Evolutionary conservation across 164 flowering plant genomes (phyloP), one percentile per base, ranked within the genome.

Genomic region (Liriodendron chinense): DNA sequence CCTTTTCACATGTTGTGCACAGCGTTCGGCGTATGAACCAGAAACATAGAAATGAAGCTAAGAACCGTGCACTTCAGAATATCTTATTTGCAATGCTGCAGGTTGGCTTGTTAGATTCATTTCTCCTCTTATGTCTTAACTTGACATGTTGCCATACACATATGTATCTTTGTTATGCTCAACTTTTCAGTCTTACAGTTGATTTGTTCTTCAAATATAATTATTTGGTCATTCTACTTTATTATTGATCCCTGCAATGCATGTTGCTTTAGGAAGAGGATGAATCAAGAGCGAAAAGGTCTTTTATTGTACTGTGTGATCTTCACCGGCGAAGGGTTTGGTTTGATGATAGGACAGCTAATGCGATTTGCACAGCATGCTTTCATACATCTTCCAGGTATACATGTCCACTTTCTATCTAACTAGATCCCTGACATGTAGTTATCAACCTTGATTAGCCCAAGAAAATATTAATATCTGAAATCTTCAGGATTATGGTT

Each of bases 321-420:
- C 94, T 96, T 76, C 98, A 94, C 66, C 80, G 91, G 65, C 88
- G 97, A 73, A 92, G 84, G 84, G 90, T 94, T 43, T 96, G 99
- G 99, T 90, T 89, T 83, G 98, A 94, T 85, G 98, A 90, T 23
- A 89, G 92, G 78, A 92, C 96, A 24, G 97, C 97, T 68, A 89
- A 91, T 86, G 97, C 97, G 4, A 90, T 96, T 24, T 94, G 96
- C 72, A 76, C 59, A 18, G 97, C 93, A 10, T 94, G 97, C 76
- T 89, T 94, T 73, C 98, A 96, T 80, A 43, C 86, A 22, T 91
- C 98, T 63, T 80, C 98, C 68, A 88, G 88, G 98, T 92, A 80
- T 47, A 25, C 28, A 26, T 62, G 53, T 24, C 63, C n/a, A 2
- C 24, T 34, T 26, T 63, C 4, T 53, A 22, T 53, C 13, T 70